Base-by-base conservation (phyloP, 371 early-diverging fungal species). In the Circinella minor region DNA sequence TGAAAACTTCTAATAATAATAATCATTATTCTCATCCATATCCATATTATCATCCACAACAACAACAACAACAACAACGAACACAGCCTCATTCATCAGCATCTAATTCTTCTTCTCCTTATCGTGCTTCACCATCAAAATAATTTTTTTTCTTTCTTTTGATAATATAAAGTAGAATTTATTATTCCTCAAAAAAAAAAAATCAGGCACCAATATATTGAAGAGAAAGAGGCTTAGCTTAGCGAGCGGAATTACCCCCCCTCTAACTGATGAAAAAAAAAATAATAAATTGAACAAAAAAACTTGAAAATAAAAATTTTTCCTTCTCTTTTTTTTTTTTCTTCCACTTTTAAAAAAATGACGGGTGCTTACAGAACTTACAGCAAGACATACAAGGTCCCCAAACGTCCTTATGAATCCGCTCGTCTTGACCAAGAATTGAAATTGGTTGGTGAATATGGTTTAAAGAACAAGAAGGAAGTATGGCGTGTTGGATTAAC, bases 401-500 rank as follows among this genome's bases (percentile, higher is more conserved):
- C 99, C 77, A 92, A 96, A 85, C 95, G 99, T 88, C 99, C 99
- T 66, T 99, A 95, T 91, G 99, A 97, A 84, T 92, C 95, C 74
- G 99, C 96, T 76, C 96, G 99, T 86, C 93, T 99, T 78, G 97
- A 99, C 84, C 95, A 95, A 83, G 99, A 99, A 90, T 90, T 99
- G 82, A 97, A 98, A 92, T 91, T 99, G 74, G 91, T 95, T 79
- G 99, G 99, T 74, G 96, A 95, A 80, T 99, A 95, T 90, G 99
- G 99, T 86, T 95, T 99, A 80, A 93, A 95, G 83, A 98, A 98
- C 96, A 99, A 99, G 96, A 95, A 94, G 79, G 99, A 99, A 90
- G 97, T 99, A 87, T 99, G 98, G 96, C 94, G 98, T 79, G 94
- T 98, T 69, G 95, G 97, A 69, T 94, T 93, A 84, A 95, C 96